Conservation (phyloP, 176 grass and related monocot genomes). For the Zizania latifolia region DNA sequence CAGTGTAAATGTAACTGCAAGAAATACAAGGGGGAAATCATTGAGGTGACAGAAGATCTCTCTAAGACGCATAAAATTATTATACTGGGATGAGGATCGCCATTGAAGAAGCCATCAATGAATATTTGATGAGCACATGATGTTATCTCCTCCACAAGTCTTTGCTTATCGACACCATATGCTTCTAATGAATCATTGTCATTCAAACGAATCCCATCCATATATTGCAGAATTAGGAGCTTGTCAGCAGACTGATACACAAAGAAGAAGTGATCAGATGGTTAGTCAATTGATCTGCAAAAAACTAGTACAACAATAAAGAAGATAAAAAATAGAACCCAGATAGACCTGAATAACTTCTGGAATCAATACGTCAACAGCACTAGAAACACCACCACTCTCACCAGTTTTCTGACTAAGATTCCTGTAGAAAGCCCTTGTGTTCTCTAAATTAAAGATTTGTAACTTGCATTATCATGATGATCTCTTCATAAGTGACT, state of each 20-base stretch:
- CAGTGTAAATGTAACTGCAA: not conserved
- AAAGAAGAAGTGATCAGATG: slow-evolving; percentile 22
- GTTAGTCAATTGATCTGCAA: slow-evolving; percentile 14
- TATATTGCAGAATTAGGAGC: slow-evolving; percentile 87
- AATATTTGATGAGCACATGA: slow-evolving; percentile 99
- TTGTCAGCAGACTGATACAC: slow-evolving; percentile 78
- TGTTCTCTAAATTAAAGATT: slow-evolving; percentile 63
- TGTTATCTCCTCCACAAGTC: slow-evolving; percentile 88
- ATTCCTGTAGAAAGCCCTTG: slow-evolving; percentile 69
- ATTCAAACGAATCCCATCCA: slow-evolving; percentile 93
- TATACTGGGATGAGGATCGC: slow-evolving; percentile 94
- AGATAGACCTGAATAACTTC: slow-evolving; percentile 85
- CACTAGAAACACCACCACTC: slow-evolving; percentile 30
- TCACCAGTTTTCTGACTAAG: slow-evolving; percentile 36
- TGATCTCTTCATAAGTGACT: not conserved
- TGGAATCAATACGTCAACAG: slow-evolving; percentile 76
- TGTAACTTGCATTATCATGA: slow-evolving; percentile 3
- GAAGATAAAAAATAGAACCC: not conserved
- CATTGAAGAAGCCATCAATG: slow-evolving; percentile 94
- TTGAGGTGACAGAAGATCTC: not conserved
- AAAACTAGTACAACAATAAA: slow-evolving; percentile 14
- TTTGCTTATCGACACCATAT: slow-evolving; percentile 93
- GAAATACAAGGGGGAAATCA: not conserved
- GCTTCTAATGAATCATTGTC: slow-evolving; percentile 68
- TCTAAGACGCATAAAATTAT: slow-evolving; percentile 3